A percentile compares a stretch with the other conserved stretches of the same genome.
phyloP scores from a whole-genome alignment of 2,329 filamentous ascomycete genomes.

The Immersiporthe knoxdaviesiana region DNA sequence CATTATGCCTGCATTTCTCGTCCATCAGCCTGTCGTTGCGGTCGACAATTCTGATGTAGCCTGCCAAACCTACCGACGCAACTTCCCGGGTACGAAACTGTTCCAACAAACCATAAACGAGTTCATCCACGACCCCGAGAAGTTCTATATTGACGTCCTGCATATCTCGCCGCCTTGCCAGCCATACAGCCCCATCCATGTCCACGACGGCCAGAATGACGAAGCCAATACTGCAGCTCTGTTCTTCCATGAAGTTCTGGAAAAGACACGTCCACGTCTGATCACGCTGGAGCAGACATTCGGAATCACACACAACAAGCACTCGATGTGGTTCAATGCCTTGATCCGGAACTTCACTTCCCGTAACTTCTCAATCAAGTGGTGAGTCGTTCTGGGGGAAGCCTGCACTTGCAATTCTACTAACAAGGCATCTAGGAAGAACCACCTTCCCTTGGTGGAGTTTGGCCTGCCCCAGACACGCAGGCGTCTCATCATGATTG shows the following conservation, averaged over 20 bases:
- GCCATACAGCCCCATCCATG: slow-evolving; percentile 73
- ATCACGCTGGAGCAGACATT: slow-evolving; percentile 81
- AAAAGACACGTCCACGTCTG: slow-evolving; percentile 64
- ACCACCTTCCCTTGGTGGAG: slow-evolving; percentile 55
- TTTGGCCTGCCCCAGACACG: slow-evolving; percentile 57
- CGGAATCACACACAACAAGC: slow-evolving; percentile 60
- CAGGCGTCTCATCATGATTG: slow-evolving; percentile 59
- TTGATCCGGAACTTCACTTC: slow-evolving; percentile 68
- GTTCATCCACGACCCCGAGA: slow-evolving; percentile 47
- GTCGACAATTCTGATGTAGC: slow-evolving; percentile 66
- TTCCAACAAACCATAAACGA: slow-evolving; percentile 51
- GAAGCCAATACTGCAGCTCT: slow-evolving; percentile 68
- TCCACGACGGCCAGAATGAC: slow-evolving; percentile 58
- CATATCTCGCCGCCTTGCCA: slow-evolving; percentile 82
- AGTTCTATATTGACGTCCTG: slow-evolving; percentile 62
- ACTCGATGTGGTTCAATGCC: slow-evolving; percentile 58
- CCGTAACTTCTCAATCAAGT: slow-evolving; percentile 70
- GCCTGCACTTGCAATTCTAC: not conserved
- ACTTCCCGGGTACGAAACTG: slow-evolving; percentile 54
- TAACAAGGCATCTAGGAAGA: slow-evolving; percentile 31
- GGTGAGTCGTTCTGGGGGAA: slow-evolving; percentile 43
- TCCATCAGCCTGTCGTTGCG: slow-evolving; percentile 52
- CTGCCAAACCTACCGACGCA: slow-evolving; percentile 58
- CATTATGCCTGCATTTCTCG: not conserved
- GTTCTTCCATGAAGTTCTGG: slow-evolving; percentile 59